Percentiles rank a stretch among this genome's conserved stretches.
These are phyloP conservation scores for Xerocomellus intermedius DNA, from an alignment of 768 basidiomycete species.

Conservation along the genomic window DNA sequence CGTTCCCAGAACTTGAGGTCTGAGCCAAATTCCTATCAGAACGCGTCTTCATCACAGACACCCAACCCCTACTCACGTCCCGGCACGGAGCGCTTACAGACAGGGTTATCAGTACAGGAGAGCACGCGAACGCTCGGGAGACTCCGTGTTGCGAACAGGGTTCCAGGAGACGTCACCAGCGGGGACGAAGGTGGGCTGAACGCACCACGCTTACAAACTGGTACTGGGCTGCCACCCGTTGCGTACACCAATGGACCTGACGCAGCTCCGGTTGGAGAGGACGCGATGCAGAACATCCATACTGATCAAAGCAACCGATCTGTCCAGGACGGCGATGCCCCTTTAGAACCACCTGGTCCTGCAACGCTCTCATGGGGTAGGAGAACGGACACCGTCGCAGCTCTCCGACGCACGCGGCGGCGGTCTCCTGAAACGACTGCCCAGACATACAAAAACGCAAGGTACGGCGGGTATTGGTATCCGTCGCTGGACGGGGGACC, in stretches of 20 bases:
- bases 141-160: conserved; percentile 48
- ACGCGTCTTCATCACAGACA: conserved; percentile 8
- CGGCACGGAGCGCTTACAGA: conserved; percentile 11
- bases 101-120: conserved; percentile 27
- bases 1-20: conserved; percentile 7
- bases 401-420: conserved; percentile 17
- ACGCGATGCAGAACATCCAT: neutral
- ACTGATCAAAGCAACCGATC: neutral
- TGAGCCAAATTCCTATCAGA: neutral
- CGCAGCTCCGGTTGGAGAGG: neutral
- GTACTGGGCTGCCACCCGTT: neutral
- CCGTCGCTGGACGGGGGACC: conserved; percentile 1
- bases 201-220: neutral
- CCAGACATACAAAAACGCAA: conserved; percentile 9
- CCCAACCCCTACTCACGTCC: conserved; percentile 5
- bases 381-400: conserved; percentile 26
- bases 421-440: conserved; percentile 2
- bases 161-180: conserved; percentile 45
- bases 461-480: conserved; percentile 15
- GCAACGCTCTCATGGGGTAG: conserved; percentile 28
- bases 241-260: neutral
- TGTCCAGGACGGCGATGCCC: neutral
- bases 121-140: conserved; percentile 41
- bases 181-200: conserved; percentile 31
- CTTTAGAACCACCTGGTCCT: conserved; percentile 21